Evolutionary conservation across 2,329 filamentous ascomycete genomes (phyloP), one percentile per base, ranked within the genome.

Genomic region (Colletotrichum endophyticum): DNA sequence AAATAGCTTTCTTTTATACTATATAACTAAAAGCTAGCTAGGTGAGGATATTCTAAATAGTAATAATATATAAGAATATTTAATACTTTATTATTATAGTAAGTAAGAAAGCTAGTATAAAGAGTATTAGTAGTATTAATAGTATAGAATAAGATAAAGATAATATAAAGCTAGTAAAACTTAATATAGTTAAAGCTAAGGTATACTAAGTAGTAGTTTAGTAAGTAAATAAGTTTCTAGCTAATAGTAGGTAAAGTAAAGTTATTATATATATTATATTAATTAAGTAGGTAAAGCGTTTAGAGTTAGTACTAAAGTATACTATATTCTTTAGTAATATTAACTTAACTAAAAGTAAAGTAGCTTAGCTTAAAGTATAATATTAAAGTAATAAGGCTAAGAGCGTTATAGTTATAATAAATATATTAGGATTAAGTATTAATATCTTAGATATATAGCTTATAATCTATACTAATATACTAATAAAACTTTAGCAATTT

Each of bases 11-110:
- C 66, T 39, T n/a, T 5, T 19, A 30, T 25, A 3, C 16, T 4
- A 30, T 61, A n/a, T 3, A 13, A 27, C 30, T 61, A 8, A 11
- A n/a, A 15, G 53, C 3, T 2, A 27, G 12, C n/a, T n/a, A n/a
- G n/a, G n/a, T n/a, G n/a, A n/a, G n/a, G n/a, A n/a, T n/a, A n/a
- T n/a, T n/a, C n/a, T n/a, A 36, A n/a, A 61, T 16, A 19, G 22
- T 15, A 36, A 66, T 19, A 13, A 72, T 34, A 11, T 25, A 59
- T 19, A 53, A 28, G 11, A 72, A 72, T 30, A 44, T 72, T 1
- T 25, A 27, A n/a, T 72, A 72, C 16, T 36, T 16, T 13, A 36
- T 72, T 25, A 28, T 59, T 15, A 59, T 19, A 28, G 13, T 1
- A 0, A 39, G 13, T 5, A 7, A n/a, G 30, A n/a, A 2, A 11